Percentiles rank a stretch among this genome's conserved stretches.
phyloP scores from a whole-genome alignment of 345 rosid species.

The Leavenworthia alabamica region DNA sequence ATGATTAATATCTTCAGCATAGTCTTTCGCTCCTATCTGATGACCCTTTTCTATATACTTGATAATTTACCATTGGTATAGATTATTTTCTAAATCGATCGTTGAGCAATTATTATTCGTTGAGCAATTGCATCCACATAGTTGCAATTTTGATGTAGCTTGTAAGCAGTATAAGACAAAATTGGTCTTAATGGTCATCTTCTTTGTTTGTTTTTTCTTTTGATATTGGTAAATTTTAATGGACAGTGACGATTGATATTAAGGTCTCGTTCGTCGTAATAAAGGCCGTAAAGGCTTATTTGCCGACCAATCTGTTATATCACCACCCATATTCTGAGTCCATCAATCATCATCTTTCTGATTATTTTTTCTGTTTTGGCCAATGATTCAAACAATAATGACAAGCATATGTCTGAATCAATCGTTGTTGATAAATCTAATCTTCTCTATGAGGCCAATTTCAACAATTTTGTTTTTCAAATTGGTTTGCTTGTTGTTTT shows the following conservation, averaged over 20 bases:
- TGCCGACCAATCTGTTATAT: constrained; percentile 98
- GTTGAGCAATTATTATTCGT: no score
- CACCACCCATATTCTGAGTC: constrained; percentile 99
- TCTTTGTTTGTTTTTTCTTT: no score
- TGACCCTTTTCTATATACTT: no score
- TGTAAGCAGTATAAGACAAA: no score
- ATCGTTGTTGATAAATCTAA: constrained; percentile 56
- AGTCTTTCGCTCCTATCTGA: constrained; percentile 99
- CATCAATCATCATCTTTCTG: background rate
- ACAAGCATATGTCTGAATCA: constrained; percentile 94
- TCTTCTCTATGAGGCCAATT: constrained; percentile 88
- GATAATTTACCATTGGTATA: no score
- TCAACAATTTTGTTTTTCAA: background rate
- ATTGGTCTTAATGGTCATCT: no score
- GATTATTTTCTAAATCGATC: no score
- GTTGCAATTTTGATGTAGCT: no score
- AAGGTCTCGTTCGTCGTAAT: constrained; percentile 99
- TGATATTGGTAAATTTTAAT: background rate
- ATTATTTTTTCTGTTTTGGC: background rate
- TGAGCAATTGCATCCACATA: no score
- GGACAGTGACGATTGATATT: constrained; percentile 68
- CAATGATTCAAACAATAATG: constrained; percentile 56
- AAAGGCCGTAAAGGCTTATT: constrained; percentile 51
- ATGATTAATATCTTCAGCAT: constrained; percentile 40
- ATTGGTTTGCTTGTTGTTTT: constrained; percentile 49